Percentiles rank a stretch among this genome's conserved stretches.
Evolutionary conservation across 345 rosid species (phyloP).

Genomic region (Eucalyptus brandiana): DNA sequence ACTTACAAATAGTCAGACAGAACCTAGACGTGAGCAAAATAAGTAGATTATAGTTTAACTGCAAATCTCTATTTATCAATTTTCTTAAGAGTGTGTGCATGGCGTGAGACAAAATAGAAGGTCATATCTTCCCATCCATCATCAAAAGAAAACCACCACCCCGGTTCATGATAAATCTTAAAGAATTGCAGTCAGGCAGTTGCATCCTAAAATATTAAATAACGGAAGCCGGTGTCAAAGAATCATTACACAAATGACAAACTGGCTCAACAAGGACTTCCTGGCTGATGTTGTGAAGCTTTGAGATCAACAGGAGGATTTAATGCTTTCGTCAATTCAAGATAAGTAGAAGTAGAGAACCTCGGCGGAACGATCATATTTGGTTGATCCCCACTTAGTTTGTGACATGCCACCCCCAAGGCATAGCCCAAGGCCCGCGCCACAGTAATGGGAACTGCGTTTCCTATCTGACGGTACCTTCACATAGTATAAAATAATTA

Average conservation of each 20-base stretch:
- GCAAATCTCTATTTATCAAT: neutral
- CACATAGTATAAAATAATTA: neutral
- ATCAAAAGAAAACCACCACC: neutral
- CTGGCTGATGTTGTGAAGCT: neutral
- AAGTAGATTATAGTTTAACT: neutral
- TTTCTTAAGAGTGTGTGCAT: neutral
- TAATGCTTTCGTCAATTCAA: conserved; percentile 2
- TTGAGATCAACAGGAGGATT: neutral
- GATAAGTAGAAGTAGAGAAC: conserved; percentile 57
- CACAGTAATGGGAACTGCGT: conserved; percentile 79
- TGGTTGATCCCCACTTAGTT: conserved; percentile 26
- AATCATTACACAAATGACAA: neutral
- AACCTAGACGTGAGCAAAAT: neutral
- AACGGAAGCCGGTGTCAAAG: neutral
- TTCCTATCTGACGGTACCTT: conserved; percentile 89
- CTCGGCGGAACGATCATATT: conserved; percentile 56
- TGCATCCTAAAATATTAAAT: neutral
- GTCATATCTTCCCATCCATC: neutral
- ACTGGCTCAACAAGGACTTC: neutral
- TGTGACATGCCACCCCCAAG: conserved; percentile 57
- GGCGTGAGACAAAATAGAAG: neutral
- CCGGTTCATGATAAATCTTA: neutral
- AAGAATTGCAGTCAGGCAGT: neutral
- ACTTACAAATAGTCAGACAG: neutral
- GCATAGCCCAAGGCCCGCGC: conserved; percentile 76